Evolutionary conservation across 345 rosid species (phyloP).

Genomic region (Barbarea vulgaris): DNA sequence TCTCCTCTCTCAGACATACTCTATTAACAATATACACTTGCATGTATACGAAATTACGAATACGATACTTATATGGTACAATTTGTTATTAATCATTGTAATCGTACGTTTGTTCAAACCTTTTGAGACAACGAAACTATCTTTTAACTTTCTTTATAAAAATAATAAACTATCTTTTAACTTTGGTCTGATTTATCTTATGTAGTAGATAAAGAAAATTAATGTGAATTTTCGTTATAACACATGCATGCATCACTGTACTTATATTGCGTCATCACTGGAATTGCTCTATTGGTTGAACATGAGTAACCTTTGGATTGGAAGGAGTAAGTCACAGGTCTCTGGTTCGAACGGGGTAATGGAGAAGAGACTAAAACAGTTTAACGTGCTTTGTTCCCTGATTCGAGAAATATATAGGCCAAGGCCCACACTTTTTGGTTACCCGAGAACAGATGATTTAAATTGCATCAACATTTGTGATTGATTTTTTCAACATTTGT

Average conservation of each 20-base stretch:
- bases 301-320: neutral
- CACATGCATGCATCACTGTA: neutral
- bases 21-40: slow-evolving; percentile 17
- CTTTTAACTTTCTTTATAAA: neutral
- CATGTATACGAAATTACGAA: slow-evolving; percentile 13
- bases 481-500: neutral
- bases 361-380: neutral
- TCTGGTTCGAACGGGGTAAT: neutral
- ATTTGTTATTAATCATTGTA: slow-evolving; percentile 27
- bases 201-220: neutral
- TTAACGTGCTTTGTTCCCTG: neutral
- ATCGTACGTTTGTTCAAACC: neutral
- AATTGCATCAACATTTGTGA: slow-evolving; percentile 10
- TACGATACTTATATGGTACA: slow-evolving; percentile 2
- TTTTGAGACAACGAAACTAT: neutral
- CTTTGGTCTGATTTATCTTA: neutral
- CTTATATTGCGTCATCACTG: neutral
- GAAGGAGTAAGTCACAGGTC: neutral
- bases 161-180: neutral
- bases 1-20: slow-evolving; percentile 43
- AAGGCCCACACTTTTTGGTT: neutral
- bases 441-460: neutral
- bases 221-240: neutral
- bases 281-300: neutral
- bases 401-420: neutral